phyloP scores from a whole-genome alignment of 495 filamentous ascomycete genomes.

The Astrocystis sublimbata region DNA sequence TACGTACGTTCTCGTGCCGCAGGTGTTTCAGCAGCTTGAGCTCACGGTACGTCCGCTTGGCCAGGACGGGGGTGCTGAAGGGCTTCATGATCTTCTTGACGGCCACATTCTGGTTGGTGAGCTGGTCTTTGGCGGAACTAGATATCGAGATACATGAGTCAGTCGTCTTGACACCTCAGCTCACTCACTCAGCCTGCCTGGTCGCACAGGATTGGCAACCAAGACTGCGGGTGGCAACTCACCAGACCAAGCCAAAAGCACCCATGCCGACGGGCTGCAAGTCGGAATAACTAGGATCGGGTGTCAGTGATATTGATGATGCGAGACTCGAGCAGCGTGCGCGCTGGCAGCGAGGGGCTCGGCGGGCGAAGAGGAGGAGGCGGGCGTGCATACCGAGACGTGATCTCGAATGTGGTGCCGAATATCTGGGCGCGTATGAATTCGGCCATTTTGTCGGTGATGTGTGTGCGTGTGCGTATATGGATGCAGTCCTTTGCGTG shows the following conservation, averaged over 20 bases:
- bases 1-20: slow-evolving; percentile 88
- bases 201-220: slow-evolving; percentile 4
- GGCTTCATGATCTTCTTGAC: slow-evolving; percentile 99
- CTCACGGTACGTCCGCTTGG: slow-evolving; percentile 96
- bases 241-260: slow-evolving; percentile 98
- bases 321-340: not conserved
- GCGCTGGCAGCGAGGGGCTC: not conserved
- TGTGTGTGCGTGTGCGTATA: too few relatives aligned
- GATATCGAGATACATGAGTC: slow-evolving; percentile 19
- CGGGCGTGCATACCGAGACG: slow-evolving; percentile 72
- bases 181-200: too few relatives aligned
- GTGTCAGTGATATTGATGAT: slow-evolving; percentile 23
- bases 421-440: slow-evolving; percentile 99
- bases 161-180: too few relatives aligned
- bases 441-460: slow-evolving; percentile 80
- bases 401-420: slow-evolving; percentile 99
- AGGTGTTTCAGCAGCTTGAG: slow-evolving; percentile 97
- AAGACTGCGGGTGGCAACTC: slow-evolving; percentile 32
- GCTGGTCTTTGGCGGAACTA: slow-evolving; percentile 96
- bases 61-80: slow-evolving; percentile 95
- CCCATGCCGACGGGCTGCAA: slow-evolving; percentile 99
- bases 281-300: slow-evolving; percentile 82
- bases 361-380: too few relatives aligned
- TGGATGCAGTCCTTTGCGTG: slow-evolving; percentile 11
- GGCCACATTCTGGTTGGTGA: slow-evolving; percentile 91